Evolutionary conservation across 176 grass and related monocot species (phyloP).

Genomic region (Rhynchospora pubera): DNA sequence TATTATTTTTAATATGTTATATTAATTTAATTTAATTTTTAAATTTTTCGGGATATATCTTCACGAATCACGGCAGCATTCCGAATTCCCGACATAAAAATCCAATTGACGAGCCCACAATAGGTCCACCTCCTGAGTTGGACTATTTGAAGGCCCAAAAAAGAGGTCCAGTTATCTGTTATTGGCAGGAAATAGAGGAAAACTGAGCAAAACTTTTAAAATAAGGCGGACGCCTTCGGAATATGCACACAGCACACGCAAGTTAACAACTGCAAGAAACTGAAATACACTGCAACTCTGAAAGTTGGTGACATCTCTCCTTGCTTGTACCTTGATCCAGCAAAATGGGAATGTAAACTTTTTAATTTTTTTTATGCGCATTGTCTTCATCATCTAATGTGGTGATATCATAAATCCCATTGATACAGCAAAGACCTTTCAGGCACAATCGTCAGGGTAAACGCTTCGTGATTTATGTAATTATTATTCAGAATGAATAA

Average conservation of each 20-base stretch:
- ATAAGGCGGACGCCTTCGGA: not conserved
- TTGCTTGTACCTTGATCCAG: not conserved
- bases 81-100: too few relatives aligned
- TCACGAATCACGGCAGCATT: too few relatives aligned
- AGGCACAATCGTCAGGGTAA: not conserved
- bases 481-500: not conserved
- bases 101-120: not conserved
- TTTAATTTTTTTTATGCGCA: too few relatives aligned
- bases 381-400: not conserved
- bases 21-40: too few relatives aligned
- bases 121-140: not conserved
- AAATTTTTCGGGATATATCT: too few relatives aligned
- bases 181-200: not conserved
- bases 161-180: not conserved
- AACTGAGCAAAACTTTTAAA: not conserved
- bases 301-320: not conserved
- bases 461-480: not conserved
- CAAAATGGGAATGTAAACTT: not conserved
- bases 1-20: too few relatives aligned
- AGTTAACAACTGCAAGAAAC: not conserved
- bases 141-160: not conserved
- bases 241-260: not conserved
- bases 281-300: not conserved
- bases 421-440: not conserved
- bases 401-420: not conserved